A percentile compares a stretch with the other conserved stretches of the same genome.
Conservation (phyloP, 148 eudicot species). For the Spergularia bocconei region DNA sequence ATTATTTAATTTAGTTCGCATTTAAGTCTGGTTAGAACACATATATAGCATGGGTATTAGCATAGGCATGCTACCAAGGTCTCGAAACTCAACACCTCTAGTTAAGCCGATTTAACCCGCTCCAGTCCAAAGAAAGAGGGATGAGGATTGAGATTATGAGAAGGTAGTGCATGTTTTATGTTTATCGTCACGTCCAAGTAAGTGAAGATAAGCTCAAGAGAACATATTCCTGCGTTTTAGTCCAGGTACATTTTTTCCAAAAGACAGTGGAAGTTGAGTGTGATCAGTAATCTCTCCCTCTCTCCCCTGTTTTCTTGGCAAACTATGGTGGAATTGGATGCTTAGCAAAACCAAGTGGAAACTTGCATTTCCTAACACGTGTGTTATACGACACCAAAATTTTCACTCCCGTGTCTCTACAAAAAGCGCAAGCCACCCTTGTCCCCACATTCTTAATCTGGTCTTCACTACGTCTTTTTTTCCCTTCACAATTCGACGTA, state of each 20-base stretch:
- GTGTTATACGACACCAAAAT: not conserved
- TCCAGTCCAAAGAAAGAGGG: too few species aligned
- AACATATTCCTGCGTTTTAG: not conserved
- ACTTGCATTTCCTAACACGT: not conserved
- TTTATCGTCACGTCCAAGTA: too few species aligned
- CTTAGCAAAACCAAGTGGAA: not conserved
- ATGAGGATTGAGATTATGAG: too few species aligned
- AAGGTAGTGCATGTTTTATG: too few species aligned
- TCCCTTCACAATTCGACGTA: too few species aligned
- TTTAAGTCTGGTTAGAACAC: too few species aligned
- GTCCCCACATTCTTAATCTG: not conserved
- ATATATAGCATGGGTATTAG: too few species aligned
- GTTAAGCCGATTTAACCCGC: too few species aligned
- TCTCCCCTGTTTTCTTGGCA: not conserved
- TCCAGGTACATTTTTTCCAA: not conserved
- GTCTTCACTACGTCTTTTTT: too few species aligned
- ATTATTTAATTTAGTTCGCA: too few species aligned
- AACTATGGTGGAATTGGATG: not conserved
- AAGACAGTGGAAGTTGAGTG: not conserved
- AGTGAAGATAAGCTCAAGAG: not conserved
- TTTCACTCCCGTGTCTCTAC: conserved; percentile 7
- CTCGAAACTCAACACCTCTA: too few species aligned
- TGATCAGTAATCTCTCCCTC: not conserved
- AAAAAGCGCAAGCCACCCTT: not conserved
- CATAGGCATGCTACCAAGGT: too few species aligned